phyloP scores from a whole-genome alignment of 2,329 filamentous ascomycete species.

The Lasiodiplodia hormozganensis region DNA sequence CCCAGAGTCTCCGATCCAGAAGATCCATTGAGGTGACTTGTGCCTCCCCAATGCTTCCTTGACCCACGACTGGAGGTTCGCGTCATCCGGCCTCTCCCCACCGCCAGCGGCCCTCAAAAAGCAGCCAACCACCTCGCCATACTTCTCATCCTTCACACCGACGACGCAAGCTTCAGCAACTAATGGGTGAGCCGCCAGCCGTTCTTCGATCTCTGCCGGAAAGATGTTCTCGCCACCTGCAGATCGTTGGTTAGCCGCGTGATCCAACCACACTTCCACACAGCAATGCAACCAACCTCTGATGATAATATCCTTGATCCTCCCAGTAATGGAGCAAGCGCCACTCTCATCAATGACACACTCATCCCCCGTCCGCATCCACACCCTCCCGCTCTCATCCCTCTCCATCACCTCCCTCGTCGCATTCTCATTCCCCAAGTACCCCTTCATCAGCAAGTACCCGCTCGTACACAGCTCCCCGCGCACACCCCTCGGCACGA shows the following conservation, averaged over 20 bases:
- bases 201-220: conserved; percentile 91
- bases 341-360: conserved; percentile 82
- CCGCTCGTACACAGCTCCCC: conserved; percentile 86
- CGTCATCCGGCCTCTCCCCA: not conserved
- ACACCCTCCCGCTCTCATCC: conserved; percentile 65
- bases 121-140: conserved; percentile 76
- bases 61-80: not conserved
- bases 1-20: not conserved
- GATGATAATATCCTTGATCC: conserved; percentile 96
- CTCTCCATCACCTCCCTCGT: conserved; percentile 73
- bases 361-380: conserved; percentile 95
- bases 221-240: conserved; percentile 88
- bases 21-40: not conserved
- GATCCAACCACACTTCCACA: not conserved
- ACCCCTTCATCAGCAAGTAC: conserved; percentile 89
- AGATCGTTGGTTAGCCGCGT: conserved; percentile 32
- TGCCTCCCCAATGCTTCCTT: not conserved
- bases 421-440: conserved; percentile 74
- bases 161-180: conserved; percentile 82
- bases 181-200: conserved; percentile 73
- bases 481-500: conserved; percentile 68
- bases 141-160: conserved; percentile 78
- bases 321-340: conserved; percentile 85
- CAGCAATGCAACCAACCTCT: conserved; percentile 58
- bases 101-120: not conserved